Base-by-base conservation (phyloP, 2,329 filamentous ascomycete genomes). In the Dothideomycetes sp. region DNA sequence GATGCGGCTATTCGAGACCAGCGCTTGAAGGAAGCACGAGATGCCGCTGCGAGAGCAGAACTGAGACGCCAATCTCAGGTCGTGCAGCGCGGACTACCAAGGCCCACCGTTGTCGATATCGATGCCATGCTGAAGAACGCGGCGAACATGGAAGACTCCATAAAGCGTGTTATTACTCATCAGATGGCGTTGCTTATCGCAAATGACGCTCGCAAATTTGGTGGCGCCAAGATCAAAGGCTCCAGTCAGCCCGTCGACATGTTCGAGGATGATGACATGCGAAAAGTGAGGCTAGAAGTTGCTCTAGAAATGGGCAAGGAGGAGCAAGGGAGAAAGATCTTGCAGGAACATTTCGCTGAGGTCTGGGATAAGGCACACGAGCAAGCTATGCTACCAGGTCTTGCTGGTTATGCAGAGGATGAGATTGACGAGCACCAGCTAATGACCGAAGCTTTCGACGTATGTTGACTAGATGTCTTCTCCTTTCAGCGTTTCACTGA, bases 51-150 rank as follows among this genome's bases (percentile, higher is more conserved):
- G 56, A 57, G 72, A 52, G 63, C 73, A 10, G 88, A 96, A 50
- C 83, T 86, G 53, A 80, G 77, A 57, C 74, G 88, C 37, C 80
- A 91, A 52, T 93, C 84, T 1, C 87, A 94, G 54, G 88, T 94
- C n/a, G 79, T 95, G 60, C 89, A 96, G 62, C 79, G 74, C 49
- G 76, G 75, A 3, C 67, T 98, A 10, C 91, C 91, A 5, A 75
- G 89, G 33, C 87, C 91, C 2, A 70, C 72, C 2, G 63, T 72
- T 2, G 69, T 96, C 11, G 81, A 96, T 57, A 61, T 91, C 16
- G 67, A 79, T 37, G 69, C 70, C 1, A 64, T 96, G 48, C 56
- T 87, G 37, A 72, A 77, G 46, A 70, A 69, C 22, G 82, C 81
- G 0, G 69, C 73, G 2, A 60, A 69, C 10, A 62, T 81, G 4